Base-by-base conservation (phyloP, 768 basidiomycete species). In the Pulveroboletus sp. region DNA sequence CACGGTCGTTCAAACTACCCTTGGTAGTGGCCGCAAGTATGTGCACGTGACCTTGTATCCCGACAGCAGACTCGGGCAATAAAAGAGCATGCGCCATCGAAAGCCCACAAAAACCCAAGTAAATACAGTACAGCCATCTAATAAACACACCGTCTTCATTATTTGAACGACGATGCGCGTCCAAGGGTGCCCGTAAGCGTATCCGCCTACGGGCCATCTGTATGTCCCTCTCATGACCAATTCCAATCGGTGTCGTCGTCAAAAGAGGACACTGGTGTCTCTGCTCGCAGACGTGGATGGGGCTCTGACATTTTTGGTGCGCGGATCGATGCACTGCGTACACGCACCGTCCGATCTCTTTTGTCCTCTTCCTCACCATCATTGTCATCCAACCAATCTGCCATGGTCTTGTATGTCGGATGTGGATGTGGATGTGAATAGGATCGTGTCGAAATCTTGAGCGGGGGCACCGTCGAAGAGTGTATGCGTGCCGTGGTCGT, bases 231-330 rank as follows among this genome's bases (percentile, higher is more conserved):
- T 35, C 31, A 43, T 63, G 63, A 82, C 81, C 82, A 84, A 56
- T 82, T 82, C 81, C 81, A 84, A 23, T 82, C 78, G 40, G 78
- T 77, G 31, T 78, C 79, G 35, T 78, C 75, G 40, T 72, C 70
- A 11, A 61, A 58, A 0, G 57, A 57, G 32, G 59, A 49, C 23
- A 55, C 37, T 40, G 10, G 25, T 13, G n/a, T 21, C 24, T 36
- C 35, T 10, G 19, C 17, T 12, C 29, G 45, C 2, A 20, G 32
- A 19, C 19, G 35, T 20, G 33, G 41, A n/a, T 32, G 45, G 31
- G 27, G 46, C 24, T 37, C 50, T 25, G 19, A 42, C 40, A 31
- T 31, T 45, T 65, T 55, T 45, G 74, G 58, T 20, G 75, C 66
- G 5, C 65, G 57, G 42, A 69, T 45, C 51, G 68, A 47, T 10